Evolutionary conservation across 2,329 filamentous ascomycete genomes (phyloP).

Genomic region (Onygenales sp.): DNA sequence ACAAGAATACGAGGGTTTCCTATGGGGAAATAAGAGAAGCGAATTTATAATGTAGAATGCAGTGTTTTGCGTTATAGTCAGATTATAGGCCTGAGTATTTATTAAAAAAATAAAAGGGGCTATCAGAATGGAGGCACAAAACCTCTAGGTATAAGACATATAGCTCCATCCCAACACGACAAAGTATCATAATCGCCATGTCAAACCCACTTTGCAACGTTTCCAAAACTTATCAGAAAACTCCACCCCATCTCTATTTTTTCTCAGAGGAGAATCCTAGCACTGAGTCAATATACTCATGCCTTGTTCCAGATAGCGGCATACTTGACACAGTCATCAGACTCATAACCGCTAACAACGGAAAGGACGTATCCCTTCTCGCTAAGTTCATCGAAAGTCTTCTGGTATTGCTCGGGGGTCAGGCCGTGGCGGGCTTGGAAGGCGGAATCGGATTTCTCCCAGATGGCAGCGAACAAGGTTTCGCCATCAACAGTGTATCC

Average conservation of each 20-base stretch:
- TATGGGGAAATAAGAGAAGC: too few species aligned
- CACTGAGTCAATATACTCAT: neutral
- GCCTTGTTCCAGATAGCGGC: conserved; percentile 8
- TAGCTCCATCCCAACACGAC: too few species aligned
- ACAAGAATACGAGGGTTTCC: too few species aligned
- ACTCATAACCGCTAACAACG: conserved; percentile 7
- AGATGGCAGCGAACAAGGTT: conserved; percentile 9
- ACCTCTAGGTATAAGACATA: neutral
- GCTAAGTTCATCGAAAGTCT: conserved; percentile 3
- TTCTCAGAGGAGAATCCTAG: too few species aligned
- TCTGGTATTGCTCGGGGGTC: conserved; percentile 5
- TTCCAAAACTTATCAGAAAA: neutral
- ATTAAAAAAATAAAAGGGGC: neutral
- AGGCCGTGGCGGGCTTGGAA: conserved; percentile 7
- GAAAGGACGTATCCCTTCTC: conserved; percentile 5
- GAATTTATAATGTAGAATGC: neutral
- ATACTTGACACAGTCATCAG: neutral
- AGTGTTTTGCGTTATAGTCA: neutral
- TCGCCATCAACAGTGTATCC: conserved; percentile 7
- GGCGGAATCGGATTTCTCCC: conserved; percentile 4
- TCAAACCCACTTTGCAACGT: too few species aligned
- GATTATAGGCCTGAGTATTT: neutral
- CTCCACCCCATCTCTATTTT: too few species aligned
- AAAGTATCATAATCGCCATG: too few species aligned
- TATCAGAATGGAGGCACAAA: neutral